Base-by-base conservation (phyloP, 2,329 filamentous ascomycete genomes). In the Penicillium capsulatum region DNA sequence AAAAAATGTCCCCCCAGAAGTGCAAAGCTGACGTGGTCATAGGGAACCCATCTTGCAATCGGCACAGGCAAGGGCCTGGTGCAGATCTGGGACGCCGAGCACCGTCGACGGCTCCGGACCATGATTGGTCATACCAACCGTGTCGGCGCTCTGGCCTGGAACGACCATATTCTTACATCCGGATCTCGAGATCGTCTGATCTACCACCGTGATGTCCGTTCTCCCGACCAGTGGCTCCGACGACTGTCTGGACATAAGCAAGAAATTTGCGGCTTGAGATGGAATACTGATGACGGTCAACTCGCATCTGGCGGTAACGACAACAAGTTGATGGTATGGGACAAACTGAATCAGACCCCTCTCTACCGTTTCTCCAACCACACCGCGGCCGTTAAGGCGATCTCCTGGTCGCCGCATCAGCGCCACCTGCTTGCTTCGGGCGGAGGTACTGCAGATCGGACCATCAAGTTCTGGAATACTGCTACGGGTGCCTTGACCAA, bases 261-360 rank as follows among this genome's bases (percentile, higher is more conserved):
- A 68, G 92, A 98, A 68, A 88, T 98, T 9, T 98, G 92, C 61
- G 92, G 92, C 7, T 70, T 98, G 35, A 90, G 90, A 57, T 98
- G 92, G 92, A 98, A 98, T 57, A 86, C 86, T 41, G 90, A 97
- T 54, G 91, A 96, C 57, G 86, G 89, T 4, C 92, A 98, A 63
- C 76, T 98, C 17, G 92, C 92, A 9, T 94, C 87, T 39, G 92
- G 92, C 34, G 92, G 92, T 4, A 98, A 98, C 65, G 92, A 98
- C 70, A 98, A 98, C 70, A 97, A 97, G 63, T 75, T 98, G 31
- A 92, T 97, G 79, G 89, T 98, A 16, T 98, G 92, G 92, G 92
- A 98, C 58, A 94, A 94, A 61, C 76, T 96, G 42, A 87, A 83
- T n/a, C 86, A 94, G 54, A 86, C 89, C 6, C 92, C 92, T 1